Conservation (phyloP, 345 rosid genomes). For the Aurinia saxatilis region DNA sequence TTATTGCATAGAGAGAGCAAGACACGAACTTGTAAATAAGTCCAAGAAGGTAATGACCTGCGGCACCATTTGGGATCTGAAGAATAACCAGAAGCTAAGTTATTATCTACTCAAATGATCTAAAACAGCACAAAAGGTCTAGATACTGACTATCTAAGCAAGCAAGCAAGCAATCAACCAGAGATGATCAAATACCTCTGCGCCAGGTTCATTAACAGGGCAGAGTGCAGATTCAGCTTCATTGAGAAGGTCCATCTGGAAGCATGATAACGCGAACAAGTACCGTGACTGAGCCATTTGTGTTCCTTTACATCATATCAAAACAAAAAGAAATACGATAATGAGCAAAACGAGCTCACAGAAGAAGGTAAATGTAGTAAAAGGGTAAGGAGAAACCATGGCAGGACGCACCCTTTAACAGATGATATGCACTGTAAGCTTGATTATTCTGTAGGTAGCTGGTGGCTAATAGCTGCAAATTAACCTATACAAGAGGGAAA, state of each 20-base stretch:
- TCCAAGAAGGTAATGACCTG: constrained; percentile 98
- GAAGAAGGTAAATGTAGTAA: not conserved
- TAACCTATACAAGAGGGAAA: constrained; percentile 41
- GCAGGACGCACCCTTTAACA: constrained; percentile 70
- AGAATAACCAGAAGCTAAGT: constrained; percentile 7
- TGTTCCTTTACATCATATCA: constrained; percentile 56
- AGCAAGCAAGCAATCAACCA: constrained; percentile 8
- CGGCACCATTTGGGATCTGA: constrained; percentile 95
- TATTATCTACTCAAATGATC: not conserved
- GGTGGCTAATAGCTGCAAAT: constrained; percentile 77
- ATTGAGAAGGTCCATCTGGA: constrained; percentile 88
- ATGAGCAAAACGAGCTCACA: constrained; percentile 7
- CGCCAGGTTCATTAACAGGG: constrained; percentile 70
- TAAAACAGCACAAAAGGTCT: not conserved
- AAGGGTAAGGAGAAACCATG: not conserved
- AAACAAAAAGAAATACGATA: constrained; percentile 12
- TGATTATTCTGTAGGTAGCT: constrained; percentile 90
- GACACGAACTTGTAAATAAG: constrained; percentile 75
- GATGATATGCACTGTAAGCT: constrained; percentile 82
- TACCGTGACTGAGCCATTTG: constrained; percentile 93
- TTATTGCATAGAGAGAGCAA: not conserved
- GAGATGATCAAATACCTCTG: constrained; percentile 53
- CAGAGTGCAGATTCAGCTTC: constrained; percentile 91
- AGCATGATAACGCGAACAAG: constrained; percentile 95
- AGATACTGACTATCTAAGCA: constrained; percentile 4